A percentile compares a stretch with the other conserved stretches of the same genome.
Evolutionary conservation across 148 eudicot genomes (phyloP).

Genomic region (Vaccinium vitisidaea): DNA sequence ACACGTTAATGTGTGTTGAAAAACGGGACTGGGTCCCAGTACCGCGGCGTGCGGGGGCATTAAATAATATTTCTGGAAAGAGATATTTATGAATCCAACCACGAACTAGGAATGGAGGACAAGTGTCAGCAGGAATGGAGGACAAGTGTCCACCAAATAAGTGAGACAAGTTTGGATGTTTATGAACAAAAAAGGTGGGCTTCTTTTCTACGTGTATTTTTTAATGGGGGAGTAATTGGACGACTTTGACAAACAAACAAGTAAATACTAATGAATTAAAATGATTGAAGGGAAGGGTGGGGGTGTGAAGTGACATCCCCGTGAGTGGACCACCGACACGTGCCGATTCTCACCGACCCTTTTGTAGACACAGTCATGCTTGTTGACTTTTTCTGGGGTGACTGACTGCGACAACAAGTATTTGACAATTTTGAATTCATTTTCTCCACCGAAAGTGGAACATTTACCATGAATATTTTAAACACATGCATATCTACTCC

Average conservation of each 20-base stretch:
- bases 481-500: background rate
- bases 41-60: too few species aligned
- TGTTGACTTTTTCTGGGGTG: constrained; percentile 3
- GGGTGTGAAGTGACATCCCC: background rate
- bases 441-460: constrained; percentile 28
- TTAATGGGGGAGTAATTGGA: background rate
- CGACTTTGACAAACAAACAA: background rate
- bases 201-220: background rate
- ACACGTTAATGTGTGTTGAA: too few species aligned
- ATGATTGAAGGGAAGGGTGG: background rate
- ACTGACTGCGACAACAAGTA: background rate
- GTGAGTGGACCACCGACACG: constrained; percentile 28
- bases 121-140: background rate
- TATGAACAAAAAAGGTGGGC: background rate
- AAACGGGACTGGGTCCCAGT: too few species aligned
- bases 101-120: background rate
- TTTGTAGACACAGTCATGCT: constrained; percentile 4
- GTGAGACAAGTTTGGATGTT: background rate
- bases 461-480: background rate
- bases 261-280: background rate
- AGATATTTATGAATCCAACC: background rate
- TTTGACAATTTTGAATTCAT: constrained; percentile 18
- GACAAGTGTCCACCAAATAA: constrained; percentile 12
- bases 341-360: constrained; percentile 32
- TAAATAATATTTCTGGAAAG: too few species aligned